Evolutionary conservation across 2,329 filamentous ascomycete genomes (phyloP).

Genomic region (Calonectria crousiana): DNA sequence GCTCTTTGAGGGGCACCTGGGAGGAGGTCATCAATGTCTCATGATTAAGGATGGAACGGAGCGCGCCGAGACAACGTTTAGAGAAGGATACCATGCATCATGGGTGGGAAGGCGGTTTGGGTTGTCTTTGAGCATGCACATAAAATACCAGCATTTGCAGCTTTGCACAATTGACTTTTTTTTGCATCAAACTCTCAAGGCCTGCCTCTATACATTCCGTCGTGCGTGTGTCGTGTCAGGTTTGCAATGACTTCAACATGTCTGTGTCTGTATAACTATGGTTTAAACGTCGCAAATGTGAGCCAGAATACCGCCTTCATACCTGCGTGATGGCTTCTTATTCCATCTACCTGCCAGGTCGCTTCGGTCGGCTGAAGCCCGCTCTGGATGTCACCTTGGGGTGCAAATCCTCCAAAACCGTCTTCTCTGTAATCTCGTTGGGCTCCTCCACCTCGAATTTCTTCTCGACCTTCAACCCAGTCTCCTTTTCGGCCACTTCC

Average conservation of each 20-base stretch:
- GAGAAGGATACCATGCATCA: constrained; percentile 44
- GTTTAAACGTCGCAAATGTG: neutral
- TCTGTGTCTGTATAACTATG: neutral
- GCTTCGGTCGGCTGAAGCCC: constrained; percentile 82
- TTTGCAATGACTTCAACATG: neutral
- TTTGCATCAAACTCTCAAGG: constrained; percentile 28
- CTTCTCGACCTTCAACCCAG: constrained; percentile 76
- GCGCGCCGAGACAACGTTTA: constrained; percentile 29
- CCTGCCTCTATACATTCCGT: constrained; percentile 28
- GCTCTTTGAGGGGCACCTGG: constrained; percentile 7
- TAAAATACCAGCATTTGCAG: constrained; percentile 47
- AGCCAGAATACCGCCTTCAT: neutral
- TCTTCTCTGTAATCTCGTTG: constrained; percentile 76
- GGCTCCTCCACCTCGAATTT: constrained; percentile 77
- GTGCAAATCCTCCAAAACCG: constrained; percentile 75
- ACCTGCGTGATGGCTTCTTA: constrained; percentile 1
- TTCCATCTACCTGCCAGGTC: constrained; percentile 72
- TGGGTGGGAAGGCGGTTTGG: constrained; percentile 34
- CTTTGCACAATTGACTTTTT: constrained; percentile 43
- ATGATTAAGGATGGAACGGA: constrained; percentile 14
- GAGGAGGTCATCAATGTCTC: constrained; percentile 9
- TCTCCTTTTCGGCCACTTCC: constrained; percentile 73
- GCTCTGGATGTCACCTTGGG: constrained; percentile 74
- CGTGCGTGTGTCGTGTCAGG: neutral
- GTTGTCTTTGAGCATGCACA: constrained; percentile 44